phyloP scores from a whole-genome alignment of 441 rosid species.

The Mallotus repandus region DNA sequence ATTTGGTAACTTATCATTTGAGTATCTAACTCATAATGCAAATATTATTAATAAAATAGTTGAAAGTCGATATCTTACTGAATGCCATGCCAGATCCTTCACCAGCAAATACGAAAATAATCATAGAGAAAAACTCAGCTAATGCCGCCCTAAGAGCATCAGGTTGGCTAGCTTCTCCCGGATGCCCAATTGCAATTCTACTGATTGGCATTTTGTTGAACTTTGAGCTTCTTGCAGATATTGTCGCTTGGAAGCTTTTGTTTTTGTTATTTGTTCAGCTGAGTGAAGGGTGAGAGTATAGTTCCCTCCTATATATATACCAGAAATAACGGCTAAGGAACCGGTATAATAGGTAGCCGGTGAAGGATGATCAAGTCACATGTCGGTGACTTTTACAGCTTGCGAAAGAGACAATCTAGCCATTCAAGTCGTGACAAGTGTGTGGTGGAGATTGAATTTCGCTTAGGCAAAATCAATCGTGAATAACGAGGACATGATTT shows the following conservation, averaged over 20 bases:
- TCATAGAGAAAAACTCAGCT: slow-evolving; percentile 70
- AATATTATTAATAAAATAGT: no score
- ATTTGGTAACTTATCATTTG: no score
- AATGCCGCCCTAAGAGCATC: slow-evolving; percentile 62
- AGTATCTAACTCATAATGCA: no score
- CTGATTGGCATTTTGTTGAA: slow-evolving; percentile 64
- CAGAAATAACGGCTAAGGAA: slow-evolving; percentile 40
- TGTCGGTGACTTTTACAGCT: slow-evolving; percentile 32
- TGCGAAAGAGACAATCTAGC: slow-evolving; percentile 1
- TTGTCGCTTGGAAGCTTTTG: not conserved
- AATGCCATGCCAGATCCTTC: slow-evolving; percentile 87
- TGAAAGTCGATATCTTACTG: slow-evolving; percentile 34
- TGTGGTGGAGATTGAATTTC: slow-evolving; percentile 22
- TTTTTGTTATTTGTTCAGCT: not conserved
- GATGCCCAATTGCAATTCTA: slow-evolving; percentile 64
- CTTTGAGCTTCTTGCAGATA: not conserved
- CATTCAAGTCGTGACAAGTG: slow-evolving; percentile 18
- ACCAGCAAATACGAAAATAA: slow-evolving; percentile 76
- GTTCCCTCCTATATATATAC: slow-evolving; percentile 27
- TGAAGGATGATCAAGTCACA: slow-evolving; percentile 18
- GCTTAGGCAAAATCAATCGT: slow-evolving; percentile 11
- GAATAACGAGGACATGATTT: not conserved
- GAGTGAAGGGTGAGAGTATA: not conserved
- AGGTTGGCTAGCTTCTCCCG: slow-evolving; percentile 60
- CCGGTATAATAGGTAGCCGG: slow-evolving; percentile 36